phyloP scores from a whole-genome alignment of 768 basidiomycete species.

The Gyrodon lividus region DNA sequence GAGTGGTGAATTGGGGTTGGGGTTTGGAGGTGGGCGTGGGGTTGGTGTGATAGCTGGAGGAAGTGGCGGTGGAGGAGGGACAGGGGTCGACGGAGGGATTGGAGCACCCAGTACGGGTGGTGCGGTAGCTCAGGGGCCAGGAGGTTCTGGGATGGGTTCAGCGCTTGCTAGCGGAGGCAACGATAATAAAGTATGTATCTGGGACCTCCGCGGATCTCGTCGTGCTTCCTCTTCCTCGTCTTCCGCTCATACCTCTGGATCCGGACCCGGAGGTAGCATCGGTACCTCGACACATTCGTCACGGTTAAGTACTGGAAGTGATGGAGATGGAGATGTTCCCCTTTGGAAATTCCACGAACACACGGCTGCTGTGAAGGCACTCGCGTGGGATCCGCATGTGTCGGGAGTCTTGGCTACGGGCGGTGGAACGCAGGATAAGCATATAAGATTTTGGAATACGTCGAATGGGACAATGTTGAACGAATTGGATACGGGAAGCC shows the following conservation, averaged over 20 bases:
- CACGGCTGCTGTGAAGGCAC: conserved; percentile 94
- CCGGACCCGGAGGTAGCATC: conserved; percentile 28
- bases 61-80: not conserved
- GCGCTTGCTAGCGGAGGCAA: conserved; percentile 92
- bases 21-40: conserved; percentile 25
- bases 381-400: conserved; percentile 98
- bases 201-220: conserved; percentile 78
- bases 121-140: conserved; percentile 25
- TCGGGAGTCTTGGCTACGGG: conserved; percentile 89
- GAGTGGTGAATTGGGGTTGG: conserved; percentile 47
- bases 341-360: conserved; percentile 97
- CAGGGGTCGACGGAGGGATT: conserved; percentile 30
- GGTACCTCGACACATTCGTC: conserved; percentile 22
- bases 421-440: conserved; percentile 98
- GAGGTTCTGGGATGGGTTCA: conserved; percentile 40
- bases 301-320: conserved; percentile 28
- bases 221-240: conserved; percentile 29
- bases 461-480: conserved; percentile 79
- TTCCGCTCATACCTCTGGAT: conserved; percentile 26
- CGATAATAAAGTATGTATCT: conserved; percentile 98
- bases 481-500: conserved; percentile 92
- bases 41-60: conserved; percentile 5
- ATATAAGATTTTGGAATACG: conserved; percentile 97
- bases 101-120: conserved; percentile 22
- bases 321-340: conserved; percentile 53